Percentiles rank a stretch among this genome's conserved stretches.
phyloP scores from a whole-genome alignment of 176 grass and related monocot species.

The Phyllostachys edulis region DNA sequence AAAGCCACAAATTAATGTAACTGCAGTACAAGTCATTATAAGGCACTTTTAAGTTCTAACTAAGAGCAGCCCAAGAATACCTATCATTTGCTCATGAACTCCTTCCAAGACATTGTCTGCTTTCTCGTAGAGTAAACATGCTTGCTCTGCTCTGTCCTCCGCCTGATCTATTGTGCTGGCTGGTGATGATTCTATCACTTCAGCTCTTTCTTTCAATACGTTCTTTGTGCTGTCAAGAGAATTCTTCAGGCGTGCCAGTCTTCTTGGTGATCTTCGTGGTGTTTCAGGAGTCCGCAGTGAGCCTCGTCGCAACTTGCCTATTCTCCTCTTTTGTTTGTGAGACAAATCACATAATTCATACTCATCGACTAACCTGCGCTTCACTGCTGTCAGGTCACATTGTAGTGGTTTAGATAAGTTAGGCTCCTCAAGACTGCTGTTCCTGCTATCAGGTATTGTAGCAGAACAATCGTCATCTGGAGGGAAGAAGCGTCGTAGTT shows the following conservation, averaged over 20 bases:
- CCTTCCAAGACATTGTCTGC: neutral
- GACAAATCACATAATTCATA: conserved; percentile 29
- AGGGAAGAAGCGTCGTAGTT: conserved; percentile 43
- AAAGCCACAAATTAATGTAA: conserved; percentile 14
- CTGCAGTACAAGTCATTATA: conserved; percentile 14
- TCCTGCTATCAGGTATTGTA: conserved; percentile 15
- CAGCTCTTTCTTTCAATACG: conserved; percentile 13
- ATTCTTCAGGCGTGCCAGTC: conserved; percentile 12
- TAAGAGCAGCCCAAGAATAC: conserved; percentile 29
- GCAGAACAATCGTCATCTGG: conserved; percentile 16
- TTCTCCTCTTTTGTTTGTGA: neutral
- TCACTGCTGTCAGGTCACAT: conserved; percentile 23
- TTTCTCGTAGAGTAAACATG: conserved; percentile 4
- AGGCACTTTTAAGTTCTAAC: neutral
- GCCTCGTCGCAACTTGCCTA: conserved; percentile 9
- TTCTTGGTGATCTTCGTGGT: conserved; percentile 45
- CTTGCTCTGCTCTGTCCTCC: conserved; percentile 13
- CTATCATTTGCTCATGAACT: conserved; percentile 13
- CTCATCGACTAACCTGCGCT: conserved; percentile 21
- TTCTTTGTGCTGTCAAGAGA: conserved; percentile 1
- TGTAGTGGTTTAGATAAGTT: conserved; percentile 26
- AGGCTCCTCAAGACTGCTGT: neutral
- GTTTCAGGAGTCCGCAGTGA: conserved; percentile 18
- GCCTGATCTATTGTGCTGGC: neutral
- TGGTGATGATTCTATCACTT: conserved; percentile 12